Base-by-base conservation (phyloP, 2,329 filamentous ascomycete genomes). In the Colletotrichum truncatum region DNA sequence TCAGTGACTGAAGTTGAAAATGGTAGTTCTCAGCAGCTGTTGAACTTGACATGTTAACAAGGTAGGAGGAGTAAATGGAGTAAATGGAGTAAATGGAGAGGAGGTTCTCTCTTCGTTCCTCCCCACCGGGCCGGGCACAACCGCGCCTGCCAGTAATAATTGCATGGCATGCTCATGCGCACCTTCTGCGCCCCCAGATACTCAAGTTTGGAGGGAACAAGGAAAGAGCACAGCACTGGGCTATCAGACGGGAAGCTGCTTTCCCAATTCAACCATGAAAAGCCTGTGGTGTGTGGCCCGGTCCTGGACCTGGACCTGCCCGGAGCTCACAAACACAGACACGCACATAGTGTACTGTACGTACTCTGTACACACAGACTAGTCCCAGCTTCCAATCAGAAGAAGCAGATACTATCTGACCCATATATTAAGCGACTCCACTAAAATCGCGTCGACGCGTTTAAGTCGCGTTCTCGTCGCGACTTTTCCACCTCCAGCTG, bases 101-200 rank as follows among this genome's bases (percentile, higher is more conserved):
- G 39, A 57, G 46, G 25, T 34, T n/a, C 25, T 30, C 41, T 39
- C 21, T 49, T 48, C 18, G 28, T 58, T 21, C 14, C 48, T 21
- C 38, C 54, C 38, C 11, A 36, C 32, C 23, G 12, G 26, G 10
- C 30, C n/a, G 9, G 14, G 61, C 38, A 52, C 54, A 52, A 30
- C 38, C 54, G 61, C 45, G 18, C 46, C 46, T 49, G 25, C 34
- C 58, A 32, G 14, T 36, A 34, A 56, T 51, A 25, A 30, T 61
- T 30, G 61, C 46, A 46, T 62, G 48, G 28, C 39, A 62, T 62
- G 39, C 54, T 62, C 16, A 49, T 62, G 57, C 62, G 43, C 54
- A 21, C 6, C 39, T 21, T 43, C 39, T n/a, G 26, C 25, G 28
- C n/a, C 26, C 16, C 39, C 8, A 14, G 26, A 25, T 16, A 6